Evolutionary conservation across 2,329 filamentous ascomycete genomes (phyloP).

Genomic region (Ophiostoma australiae): DNA sequence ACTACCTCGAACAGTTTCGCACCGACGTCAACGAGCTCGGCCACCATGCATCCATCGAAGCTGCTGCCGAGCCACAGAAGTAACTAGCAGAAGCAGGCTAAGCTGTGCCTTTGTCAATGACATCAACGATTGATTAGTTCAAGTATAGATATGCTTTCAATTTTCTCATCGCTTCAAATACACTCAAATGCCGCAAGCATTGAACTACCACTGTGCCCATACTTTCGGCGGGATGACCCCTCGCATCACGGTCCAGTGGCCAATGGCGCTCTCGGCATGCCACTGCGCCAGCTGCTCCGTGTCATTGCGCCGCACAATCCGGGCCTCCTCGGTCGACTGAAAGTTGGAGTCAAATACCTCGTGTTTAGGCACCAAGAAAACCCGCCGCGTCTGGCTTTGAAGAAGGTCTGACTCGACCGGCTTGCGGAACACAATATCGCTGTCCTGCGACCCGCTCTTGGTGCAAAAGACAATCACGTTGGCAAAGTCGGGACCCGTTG

Average conservation of each 20-base stretch:
- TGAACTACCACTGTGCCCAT: slow-evolving; percentile 76
- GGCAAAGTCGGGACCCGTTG: slow-evolving; percentile 66
- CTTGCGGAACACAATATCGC: slow-evolving; percentile 53
- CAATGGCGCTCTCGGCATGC: slow-evolving; percentile 70
- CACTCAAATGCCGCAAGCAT: not conserved
- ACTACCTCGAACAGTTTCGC: slow-evolving; percentile 51
- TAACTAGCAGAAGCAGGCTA: not conserved
- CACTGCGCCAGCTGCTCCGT: slow-evolving; percentile 63
- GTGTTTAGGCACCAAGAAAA: slow-evolving; percentile 66
- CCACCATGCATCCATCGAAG: slow-evolving; percentile 30
- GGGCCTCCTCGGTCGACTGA: slow-evolving; percentile 42
- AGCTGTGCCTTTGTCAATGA: not conserved
- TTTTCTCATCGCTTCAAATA: not conserved
- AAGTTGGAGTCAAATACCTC: slow-evolving; percentile 58
- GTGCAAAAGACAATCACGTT: slow-evolving; percentile 96
- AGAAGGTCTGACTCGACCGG: slow-evolving; percentile 63
- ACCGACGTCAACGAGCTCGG: slow-evolving; percentile 36
- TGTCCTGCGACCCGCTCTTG: slow-evolving; percentile 49
- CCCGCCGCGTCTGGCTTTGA: slow-evolving; percentile 62
- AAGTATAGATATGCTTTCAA: not conserved
- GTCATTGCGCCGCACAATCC: slow-evolving; percentile 57
- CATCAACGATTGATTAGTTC: not conserved
- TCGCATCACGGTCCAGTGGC: slow-evolving; percentile 92
- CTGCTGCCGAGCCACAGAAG: slow-evolving; percentile 24
- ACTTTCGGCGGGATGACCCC: slow-evolving; percentile 68